Percentiles rank a stretch among this genome's conserved stretches.
These are phyloP conservation scores for Trichophyton benhamiae DNA, from an alignment of 2,329 filamentous ascomycete species.

Conservation along the genomic window DNA sequence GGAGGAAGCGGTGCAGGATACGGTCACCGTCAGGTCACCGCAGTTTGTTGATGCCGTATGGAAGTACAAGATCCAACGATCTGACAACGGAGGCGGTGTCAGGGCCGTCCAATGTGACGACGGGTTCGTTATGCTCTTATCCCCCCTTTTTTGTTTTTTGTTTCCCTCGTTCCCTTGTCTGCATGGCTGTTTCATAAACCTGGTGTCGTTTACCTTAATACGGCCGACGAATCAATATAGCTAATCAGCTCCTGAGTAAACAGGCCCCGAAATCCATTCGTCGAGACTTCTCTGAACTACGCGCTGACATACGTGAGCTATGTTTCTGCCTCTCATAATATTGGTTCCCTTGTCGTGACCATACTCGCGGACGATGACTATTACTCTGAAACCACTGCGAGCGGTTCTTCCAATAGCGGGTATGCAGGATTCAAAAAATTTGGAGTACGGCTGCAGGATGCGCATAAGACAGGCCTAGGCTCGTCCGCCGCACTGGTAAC, in stretches of 20 bases:
- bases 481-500: slow-evolving; percentile 92
- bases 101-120: slow-evolving; percentile 54
- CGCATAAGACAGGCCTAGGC: slow-evolving; percentile 91
- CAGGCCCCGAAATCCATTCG: slow-evolving; percentile 63
- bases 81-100: slow-evolving; percentile 63
- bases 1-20: slow-evolving; percentile 34
- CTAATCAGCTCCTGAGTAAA: neutral
- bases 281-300: slow-evolving; percentile 83
- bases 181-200: slow-evolving; percentile 52
- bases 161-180: slow-evolving; percentile 40
- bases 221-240: neutral
- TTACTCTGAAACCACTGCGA: slow-evolving; percentile 60
- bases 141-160: neutral
- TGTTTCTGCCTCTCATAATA: slow-evolving; percentile 39
- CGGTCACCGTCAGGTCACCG: slow-evolving; percentile 78
- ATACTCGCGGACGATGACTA: slow-evolving; percentile 95
- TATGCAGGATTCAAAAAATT: slow-evolving; percentile 57
- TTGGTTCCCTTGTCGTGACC: slow-evolving; percentile 61
- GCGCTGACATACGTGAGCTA: slow-evolving; percentile 63
- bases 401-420: slow-evolving; percentile 20
- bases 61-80: slow-evolving; percentile 68
- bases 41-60: slow-evolving; percentile 81
- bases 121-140: slow-evolving; percentile 20
- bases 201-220: neutral
- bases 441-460: slow-evolving; percentile 58